Percentiles rank a stretch among this genome's conserved stretches.
Evolutionary conservation across 352 stramenopile genomes (phyloP).

Genomic region (Thalassiosira sp.): DNA sequence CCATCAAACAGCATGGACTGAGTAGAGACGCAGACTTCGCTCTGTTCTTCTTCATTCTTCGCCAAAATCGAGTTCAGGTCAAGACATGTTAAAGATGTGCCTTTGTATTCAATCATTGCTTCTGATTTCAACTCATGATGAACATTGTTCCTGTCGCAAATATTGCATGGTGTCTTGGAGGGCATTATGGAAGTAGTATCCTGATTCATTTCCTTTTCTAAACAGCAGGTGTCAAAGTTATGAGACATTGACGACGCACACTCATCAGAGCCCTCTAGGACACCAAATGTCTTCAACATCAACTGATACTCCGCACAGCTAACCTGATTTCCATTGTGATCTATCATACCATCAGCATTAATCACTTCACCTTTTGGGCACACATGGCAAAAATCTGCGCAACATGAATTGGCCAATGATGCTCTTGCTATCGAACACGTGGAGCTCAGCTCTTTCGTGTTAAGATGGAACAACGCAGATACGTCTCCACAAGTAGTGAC

Average conservation of each 20-base stretch:
- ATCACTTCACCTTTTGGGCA: constrained; percentile 25
- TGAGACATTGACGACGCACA: constrained; percentile 16
- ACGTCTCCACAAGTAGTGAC: constrained; percentile 44
- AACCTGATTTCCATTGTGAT: constrained; percentile 28
- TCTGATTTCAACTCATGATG: constrained; percentile 54
- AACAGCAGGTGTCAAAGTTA: constrained; percentile 35
- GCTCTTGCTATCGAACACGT: constrained; percentile 46
- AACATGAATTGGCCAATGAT: constrained; percentile 48
- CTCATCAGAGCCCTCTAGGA: constrained; percentile 23
- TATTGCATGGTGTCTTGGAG: constrained; percentile 24
- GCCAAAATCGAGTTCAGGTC: constrained; percentile 56
- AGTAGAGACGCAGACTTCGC: constrained; percentile 50
- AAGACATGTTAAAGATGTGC: constrained; percentile 53
- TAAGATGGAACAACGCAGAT: constrained; percentile 34
- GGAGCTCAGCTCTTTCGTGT: constrained; percentile 41
- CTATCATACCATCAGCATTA: constrained; percentile 14
- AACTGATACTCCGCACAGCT: constrained; percentile 31
- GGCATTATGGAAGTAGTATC: not conserved
- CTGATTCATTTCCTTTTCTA: not conserved
- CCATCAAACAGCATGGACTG: constrained; percentile 52
- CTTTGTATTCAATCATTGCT: constrained; percentile 53
- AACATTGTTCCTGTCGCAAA: constrained; percentile 36
- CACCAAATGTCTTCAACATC: constrained; percentile 12
- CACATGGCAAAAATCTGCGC: constrained; percentile 40
- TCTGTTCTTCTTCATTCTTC: constrained; percentile 46